Percentiles rank a stretch among this genome's conserved stretches.
phyloP scores from a whole-genome alignment of 805 yeast species.

The Cyberlindnera maclurae region DNA sequence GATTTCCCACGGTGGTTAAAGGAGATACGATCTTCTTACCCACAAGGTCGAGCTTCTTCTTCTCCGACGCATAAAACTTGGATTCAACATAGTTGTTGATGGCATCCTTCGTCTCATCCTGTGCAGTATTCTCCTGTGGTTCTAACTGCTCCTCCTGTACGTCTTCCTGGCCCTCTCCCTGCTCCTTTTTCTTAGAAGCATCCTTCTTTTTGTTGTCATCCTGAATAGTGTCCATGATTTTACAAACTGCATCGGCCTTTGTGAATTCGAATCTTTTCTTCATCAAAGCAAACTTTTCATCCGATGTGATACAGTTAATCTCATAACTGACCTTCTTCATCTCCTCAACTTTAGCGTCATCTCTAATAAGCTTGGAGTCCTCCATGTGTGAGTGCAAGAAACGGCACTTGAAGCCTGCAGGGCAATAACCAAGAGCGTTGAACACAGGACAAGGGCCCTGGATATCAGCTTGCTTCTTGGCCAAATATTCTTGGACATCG shows the following conservation, averaged over 20 bases:
- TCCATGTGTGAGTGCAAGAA: conserved; percentile 72
- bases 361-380: conserved; percentile 37
- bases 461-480: conserved; percentile 62
- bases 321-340: conserved; percentile 40
- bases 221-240: conserved; percentile 57
- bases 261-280: conserved; percentile 55
- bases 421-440: conserved; percentile 79
- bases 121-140: conserved; percentile 12
- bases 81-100: conserved; percentile 62
- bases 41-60: conserved; percentile 60
- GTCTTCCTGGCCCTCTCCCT: conserved; percentile 4
- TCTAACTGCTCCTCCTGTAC: conserved; percentile 2
- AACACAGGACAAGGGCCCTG: conserved; percentile 82
- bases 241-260: conserved; percentile 48
- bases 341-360: conserved; percentile 33
- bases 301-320: conserved; percentile 51
- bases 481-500: conserved; percentile 58
- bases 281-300: conserved; percentile 27
- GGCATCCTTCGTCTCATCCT: conserved; percentile 27
- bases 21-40: conserved; percentile 89
- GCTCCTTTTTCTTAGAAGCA: conserved; percentile 26
- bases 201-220: conserved; percentile 30
- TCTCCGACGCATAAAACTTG: conserved; percentile 72
- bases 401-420: conserved; percentile 87
- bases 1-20: conserved; percentile 93